These are phyloP conservation scores for Marasmius oreades DNA, from an alignment of 1,284 basidiomycete species.

Conservation along the genomic window DNA sequence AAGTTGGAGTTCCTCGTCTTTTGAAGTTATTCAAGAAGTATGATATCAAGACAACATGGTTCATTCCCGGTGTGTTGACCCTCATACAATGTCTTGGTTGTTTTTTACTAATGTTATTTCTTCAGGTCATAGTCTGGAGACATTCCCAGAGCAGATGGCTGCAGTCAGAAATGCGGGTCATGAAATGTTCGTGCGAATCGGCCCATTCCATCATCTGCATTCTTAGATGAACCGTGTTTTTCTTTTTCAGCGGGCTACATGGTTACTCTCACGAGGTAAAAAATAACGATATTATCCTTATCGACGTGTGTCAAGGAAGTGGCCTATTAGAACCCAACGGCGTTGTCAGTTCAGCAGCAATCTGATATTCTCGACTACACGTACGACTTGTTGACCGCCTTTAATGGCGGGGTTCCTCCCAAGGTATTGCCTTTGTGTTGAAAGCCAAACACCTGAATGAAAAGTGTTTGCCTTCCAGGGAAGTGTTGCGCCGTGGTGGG, in stretches of 20 bases:
- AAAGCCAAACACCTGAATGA: neutral
- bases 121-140: conserved; percentile 66
- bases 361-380: conserved; percentile 71
- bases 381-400: conserved; percentile 60
- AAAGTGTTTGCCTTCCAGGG: conserved; percentile 20
- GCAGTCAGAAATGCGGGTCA: conserved; percentile 67
- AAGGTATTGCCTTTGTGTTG: conserved; percentile 32
- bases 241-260: conserved; percentile 52
- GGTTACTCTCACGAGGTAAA: conserved; percentile 71
- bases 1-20: conserved; percentile 66
- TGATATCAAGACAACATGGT: conserved; percentile 63
- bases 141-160: conserved; percentile 64
- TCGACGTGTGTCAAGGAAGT: conserved; percentile 20
- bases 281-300: neutral
- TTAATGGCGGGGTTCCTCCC: conserved; percentile 66
- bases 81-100: neutral
- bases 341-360: conserved; percentile 66
- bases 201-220: neutral
- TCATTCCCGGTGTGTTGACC: conserved; percentile 54
- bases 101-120: neutral
- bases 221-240: neutral
- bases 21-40: conserved; percentile 75
- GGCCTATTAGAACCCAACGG: conserved; percentile 46
- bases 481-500: conserved; percentile 78
- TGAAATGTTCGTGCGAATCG: conserved; percentile 44